Evolutionary conservation across 2,329 filamentous ascomycete species (phyloP).

Genomic region (Madurella fahalii): DNA sequence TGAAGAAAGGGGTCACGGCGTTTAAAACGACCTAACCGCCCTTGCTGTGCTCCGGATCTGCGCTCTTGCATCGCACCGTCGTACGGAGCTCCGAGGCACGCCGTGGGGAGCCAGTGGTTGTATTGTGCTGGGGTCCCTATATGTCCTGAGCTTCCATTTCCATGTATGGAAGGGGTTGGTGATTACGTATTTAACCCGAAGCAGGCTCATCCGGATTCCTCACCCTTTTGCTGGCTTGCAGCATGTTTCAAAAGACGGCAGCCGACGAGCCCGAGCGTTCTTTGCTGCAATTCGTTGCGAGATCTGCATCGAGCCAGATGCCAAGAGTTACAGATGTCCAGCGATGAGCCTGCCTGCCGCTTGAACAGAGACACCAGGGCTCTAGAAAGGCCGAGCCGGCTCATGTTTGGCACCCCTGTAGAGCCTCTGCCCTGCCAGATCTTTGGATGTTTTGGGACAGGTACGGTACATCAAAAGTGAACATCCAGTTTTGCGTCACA

Average conservation of each 20-base stretch:
- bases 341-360: neutral
- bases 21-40: too few relatives aligned
- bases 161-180: constrained; percentile 10
- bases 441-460: too few relatives aligned
- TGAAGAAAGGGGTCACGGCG: too few relatives aligned
- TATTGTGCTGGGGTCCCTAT: too few relatives aligned
- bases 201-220: neutral
- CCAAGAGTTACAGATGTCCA: constrained; percentile 19
- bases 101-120: too few relatives aligned
- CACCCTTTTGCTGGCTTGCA: constrained; percentile 11
- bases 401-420: constrained; percentile 4
- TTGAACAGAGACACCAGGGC: neutral
- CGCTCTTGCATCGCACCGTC: too few relatives aligned
- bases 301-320: constrained; percentile 13
- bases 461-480: neutral
- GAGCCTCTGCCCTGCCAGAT: too few relatives aligned
- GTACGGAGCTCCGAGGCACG: too few relatives aligned
- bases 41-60: too few relatives aligned
- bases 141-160: constrained; percentile 1
- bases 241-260: constrained; percentile 23
- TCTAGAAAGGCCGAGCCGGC: constrained; percentile 10
- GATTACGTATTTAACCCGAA: neutral
- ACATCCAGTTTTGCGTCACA: neutral
- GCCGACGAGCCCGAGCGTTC: constrained; percentile 11
- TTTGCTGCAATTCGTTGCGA: constrained; percentile 16